Conservation (phyloP, 306 rosid species). For the Quercus glauca region DNA sequence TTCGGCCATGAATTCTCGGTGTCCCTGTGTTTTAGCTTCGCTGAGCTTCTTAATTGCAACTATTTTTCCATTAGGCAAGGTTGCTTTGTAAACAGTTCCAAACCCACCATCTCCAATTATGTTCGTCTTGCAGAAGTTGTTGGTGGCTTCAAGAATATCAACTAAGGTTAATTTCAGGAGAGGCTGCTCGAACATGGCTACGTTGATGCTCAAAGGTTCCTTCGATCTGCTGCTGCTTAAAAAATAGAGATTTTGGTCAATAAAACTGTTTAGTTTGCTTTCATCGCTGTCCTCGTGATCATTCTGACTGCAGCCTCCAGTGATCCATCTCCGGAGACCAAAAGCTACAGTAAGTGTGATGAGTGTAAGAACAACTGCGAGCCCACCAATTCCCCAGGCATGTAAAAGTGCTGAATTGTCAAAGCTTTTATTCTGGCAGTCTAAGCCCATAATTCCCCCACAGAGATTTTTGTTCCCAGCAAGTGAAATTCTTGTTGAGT, state of each 20-base stretch:
- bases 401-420: constrained; percentile 48
- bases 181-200: constrained; percentile 96
- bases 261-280: constrained; percentile 57
- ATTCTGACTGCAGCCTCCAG: constrained; percentile 36
- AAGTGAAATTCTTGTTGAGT: constrained; percentile 48
- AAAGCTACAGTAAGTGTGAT: constrained; percentile 41
- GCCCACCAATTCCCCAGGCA: constrained; percentile 66
- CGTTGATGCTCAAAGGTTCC: constrained; percentile 88
- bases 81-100: constrained; percentile 94
- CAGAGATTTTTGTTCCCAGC: constrained; percentile 70
- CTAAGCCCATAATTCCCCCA: constrained; percentile 55
- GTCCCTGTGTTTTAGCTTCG: constrained; percentile 92
- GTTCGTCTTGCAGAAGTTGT: constrained; percentile 93
- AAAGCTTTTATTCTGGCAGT: constrained; percentile 48
- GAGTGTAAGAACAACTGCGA: constrained; percentile 45
- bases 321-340: constrained; percentile 50
- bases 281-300: constrained; percentile 62
- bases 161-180: constrained; percentile 77
- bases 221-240: constrained; percentile 89
- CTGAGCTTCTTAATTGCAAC: constrained; percentile 96
- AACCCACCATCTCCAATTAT: constrained; percentile 98
- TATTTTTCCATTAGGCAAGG: constrained; percentile 64
- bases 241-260: constrained; percentile 73
- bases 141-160: constrained; percentile 79
- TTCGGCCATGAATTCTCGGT: constrained; percentile 90